Evolutionary conservation across 2,329 filamentous ascomycete species (phyloP), one percentile per base, ranked within the genome.

Genomic region (Fusarium luffae): DNA sequence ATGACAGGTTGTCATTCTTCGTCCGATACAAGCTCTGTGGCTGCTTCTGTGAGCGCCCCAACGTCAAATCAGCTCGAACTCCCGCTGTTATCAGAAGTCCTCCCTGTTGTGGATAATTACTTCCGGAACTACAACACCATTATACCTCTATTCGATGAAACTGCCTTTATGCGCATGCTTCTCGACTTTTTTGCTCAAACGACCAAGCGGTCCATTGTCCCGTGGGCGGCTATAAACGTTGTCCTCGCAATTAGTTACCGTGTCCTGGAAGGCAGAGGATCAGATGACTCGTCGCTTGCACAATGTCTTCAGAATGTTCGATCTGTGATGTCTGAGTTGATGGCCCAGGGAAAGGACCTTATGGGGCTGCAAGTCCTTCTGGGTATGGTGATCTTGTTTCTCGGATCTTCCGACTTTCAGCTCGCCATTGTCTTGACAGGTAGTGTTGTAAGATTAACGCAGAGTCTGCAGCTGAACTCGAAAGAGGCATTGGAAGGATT

Each of bases 171-270:
- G 75, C 67, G 71, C 5, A 74, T 79, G 68, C 47, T 82, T 4
- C 73, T 77, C 1, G 74, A 77, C 2, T 80, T 78, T 63, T 80
- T 79, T 42, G 72, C 75, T 1, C 54, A 61, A 3, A 60, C 70
- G 11, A 41, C 58, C 10, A 54, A 58, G 25, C 40, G 71, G 6
- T 67, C 69, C 2, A 71, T 69, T 21, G 69, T 74, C 0, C 50
- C 68, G 1, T 80, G 78, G 74, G 79, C 78, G 2, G 75, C 77
- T 10, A 77, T 82, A 59, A 79, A 80, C 34, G 71, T 78, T 12
- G 78, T 79, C 9, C 55, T 81, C 10, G 78, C 79, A 3, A 63
- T 81, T 5, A 77, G 67, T 4, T 76, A 79, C 46, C 70, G 70
- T 7, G 23, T 70, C 9, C 58, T 74, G 3, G 62, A 77, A 4